Evolutionary conservation across 1,284 basidiomycete species (phyloP), one percentile per base, ranked within the genome.

Genomic region (Cryptococcus wingfieldii): DNA sequence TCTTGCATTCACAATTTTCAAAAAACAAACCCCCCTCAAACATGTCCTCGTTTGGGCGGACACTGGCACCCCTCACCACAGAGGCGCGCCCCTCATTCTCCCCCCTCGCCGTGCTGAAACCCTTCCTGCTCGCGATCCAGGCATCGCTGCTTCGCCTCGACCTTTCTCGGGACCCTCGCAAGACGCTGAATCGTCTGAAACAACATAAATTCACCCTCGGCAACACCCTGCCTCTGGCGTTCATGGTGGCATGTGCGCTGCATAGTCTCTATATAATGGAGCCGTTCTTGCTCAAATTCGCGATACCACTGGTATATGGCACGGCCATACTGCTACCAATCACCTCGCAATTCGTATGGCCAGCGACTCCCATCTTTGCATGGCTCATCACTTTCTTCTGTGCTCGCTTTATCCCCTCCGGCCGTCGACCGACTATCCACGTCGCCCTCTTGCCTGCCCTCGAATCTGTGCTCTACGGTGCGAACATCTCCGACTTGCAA

Each of bases 401-500:
- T 18, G 89, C 88, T 41, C 82, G 87, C 46, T 96, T 89, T 79
- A 90, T 96, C 58, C 89, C 92, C 0, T 80, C 82, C 10, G 63
- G 77, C 4, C 84, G 83, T 69, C 81, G 93, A 2, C 94, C 94
- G 0, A 79, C 81, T 19, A 90, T 97, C 52, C 94, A 90, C 66
- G 94, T 98, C 54, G 87, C 89, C 10, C 83, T 98, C 27, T 84
- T 98, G 3, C 95, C 95, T 0, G 95, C 94, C 0, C 83, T 98
- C 54, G 95, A 98, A 75, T 87, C 88, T 9, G 90, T 96, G 34
- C 81, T 96, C 31, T 98, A 96, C 74, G 95, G 95, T 10, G 94
- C 92, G 50, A 98, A 97, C 78, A 94, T 98, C 60, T 93, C 90
- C 38, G 93, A 97, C 76, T 88, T 98, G 70, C 85, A 98, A 60